Conservation (phyloP, 176 grass and related monocot species). For the Chrysopogon serrulatus region DNA sequence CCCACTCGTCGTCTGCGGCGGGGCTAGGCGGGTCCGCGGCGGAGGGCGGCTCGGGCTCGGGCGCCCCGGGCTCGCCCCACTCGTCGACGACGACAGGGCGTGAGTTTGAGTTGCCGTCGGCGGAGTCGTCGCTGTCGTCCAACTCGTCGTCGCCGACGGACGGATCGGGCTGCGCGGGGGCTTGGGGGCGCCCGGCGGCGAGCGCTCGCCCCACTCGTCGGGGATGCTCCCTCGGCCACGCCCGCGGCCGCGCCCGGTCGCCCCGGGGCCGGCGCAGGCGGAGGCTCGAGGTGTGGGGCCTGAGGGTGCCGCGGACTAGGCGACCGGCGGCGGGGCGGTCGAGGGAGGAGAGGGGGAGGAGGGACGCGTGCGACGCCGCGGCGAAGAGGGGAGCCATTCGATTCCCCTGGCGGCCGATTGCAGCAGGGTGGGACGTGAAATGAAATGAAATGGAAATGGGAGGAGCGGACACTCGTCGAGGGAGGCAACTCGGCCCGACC, state of each 20-base stretch:
- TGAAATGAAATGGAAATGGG: not conserved
- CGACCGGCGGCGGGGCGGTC: not conserved
- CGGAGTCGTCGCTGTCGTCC: slow-evolving; percentile 32
- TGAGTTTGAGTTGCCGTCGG: slow-evolving; percentile 1
- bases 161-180: slow-evolving; percentile 24
- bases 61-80: slow-evolving; percentile 60
- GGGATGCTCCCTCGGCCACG: slow-evolving; percentile 22
- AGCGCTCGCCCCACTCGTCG: slow-evolving; percentile 64
- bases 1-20: slow-evolving; percentile 66
- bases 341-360: slow-evolving; percentile 27
- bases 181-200: slow-evolving; percentile 29
- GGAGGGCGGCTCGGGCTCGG: slow-evolving; percentile 45
- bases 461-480: not conserved
- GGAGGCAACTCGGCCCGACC: not conserved
- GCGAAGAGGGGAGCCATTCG: slow-evolving; percentile 55
- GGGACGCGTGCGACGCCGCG: slow-evolving; percentile 29
- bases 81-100: slow-evolving; percentile 47
- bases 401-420: not conserved
- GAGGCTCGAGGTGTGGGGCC: slow-evolving; percentile 1
- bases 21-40: slow-evolving; percentile 52
- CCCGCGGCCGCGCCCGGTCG: not conserved
- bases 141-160: slow-evolving; percentile 67
- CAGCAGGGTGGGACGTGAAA: not conserved
- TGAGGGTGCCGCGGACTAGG: not conserved
- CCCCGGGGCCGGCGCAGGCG: not conserved